Evolutionary conservation across 2,329 filamentous ascomycete genomes (phyloP), one percentile per base, ranked within the genome.

Genomic region (Aspergillus caelatus): DNA sequence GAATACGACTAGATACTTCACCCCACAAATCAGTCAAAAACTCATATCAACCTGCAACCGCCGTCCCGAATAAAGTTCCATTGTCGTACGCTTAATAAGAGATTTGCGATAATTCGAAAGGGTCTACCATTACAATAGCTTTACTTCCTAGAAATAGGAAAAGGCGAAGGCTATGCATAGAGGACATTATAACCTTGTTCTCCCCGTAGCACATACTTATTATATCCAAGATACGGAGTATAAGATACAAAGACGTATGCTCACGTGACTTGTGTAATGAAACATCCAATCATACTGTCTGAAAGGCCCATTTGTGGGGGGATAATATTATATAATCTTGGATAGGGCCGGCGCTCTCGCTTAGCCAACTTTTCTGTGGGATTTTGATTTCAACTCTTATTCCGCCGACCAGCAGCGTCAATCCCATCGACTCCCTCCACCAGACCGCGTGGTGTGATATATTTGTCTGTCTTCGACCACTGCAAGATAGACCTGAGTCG

Each of bases 401-500:
- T 71, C 72, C 70, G 72, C 70, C 70, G 72, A 72, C 68, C 66
- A 68, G 74, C 68, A 73, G 70, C 69, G 71, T 72, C 68, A 74
- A 75, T 67, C 69, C 66, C 68, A 68, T 73, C 73, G 75, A 79
- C 75, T 72, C 71, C 71, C 72, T 75, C 73, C 74, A 68, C 72
- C 64, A 71, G 70, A 75, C 72, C 74, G 68, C 72, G 72, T 75
- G 74, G 74, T 77, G 77, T 75, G 76, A 77, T 78, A 76, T 70
- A 71, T 63, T 73, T 75, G 75, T 79, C 78, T 79, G 71, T 79
- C 76, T 78, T 78, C 72, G 70, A 71, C 67, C 68, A 72, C 73
- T 72, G 72, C 70, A 72, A 75, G 77, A 79, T 78, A 79, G 77
- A 75, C 76, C 71, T 72, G 78, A 82, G 82, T 87, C 86, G 85